phyloP scores from a whole-genome alignment of 2,329 filamentous ascomycete species.

The Diaporthe velutina region DNA sequence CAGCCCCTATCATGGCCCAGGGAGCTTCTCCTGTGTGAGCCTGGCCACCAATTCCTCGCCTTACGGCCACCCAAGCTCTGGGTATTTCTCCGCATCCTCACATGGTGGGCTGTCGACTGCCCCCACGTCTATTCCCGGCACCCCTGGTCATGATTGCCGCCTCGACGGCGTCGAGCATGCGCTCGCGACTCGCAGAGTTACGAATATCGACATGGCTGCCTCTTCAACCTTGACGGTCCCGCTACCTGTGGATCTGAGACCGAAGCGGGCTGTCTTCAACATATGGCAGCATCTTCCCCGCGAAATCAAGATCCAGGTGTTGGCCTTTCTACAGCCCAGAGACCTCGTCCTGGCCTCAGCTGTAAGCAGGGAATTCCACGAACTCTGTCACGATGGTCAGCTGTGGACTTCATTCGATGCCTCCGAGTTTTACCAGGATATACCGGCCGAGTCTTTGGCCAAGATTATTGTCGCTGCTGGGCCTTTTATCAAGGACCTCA shows the following conservation, averaged over 20 bases:
- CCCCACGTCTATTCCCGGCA: constrained; percentile 55
- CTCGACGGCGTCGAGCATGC: constrained; percentile 59
- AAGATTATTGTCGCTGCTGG: constrained; percentile 89
- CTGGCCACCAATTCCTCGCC: constrained; percentile 60
- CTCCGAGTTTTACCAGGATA: constrained; percentile 87
- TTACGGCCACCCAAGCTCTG: constrained; percentile 52
- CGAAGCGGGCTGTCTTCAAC: constrained; percentile 63
- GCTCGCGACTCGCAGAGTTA: constrained; percentile 68
- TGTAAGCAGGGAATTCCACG: constrained; percentile 83
- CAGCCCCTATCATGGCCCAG: constrained; percentile 73
- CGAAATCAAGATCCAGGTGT: constrained; percentile 84
- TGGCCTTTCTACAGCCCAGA: constrained; percentile 81
- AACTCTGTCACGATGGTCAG: constrained; percentile 93
- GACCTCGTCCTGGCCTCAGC: constrained; percentile 84
- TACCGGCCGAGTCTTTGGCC: constrained; percentile 84
- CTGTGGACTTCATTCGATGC: constrained; percentile 89
- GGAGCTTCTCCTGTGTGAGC: constrained; percentile 67
- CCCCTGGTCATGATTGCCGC: constrained; percentile 55
- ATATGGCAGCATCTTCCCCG: constrained; percentile 87
- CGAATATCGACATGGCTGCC: constrained; percentile 57
- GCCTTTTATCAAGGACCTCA: constrained; percentile 91
- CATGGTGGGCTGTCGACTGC: constrained; percentile 50
- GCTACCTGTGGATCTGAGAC: constrained; percentile 73
- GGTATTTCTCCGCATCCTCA: constrained; percentile 48
- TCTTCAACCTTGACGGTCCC: constrained; percentile 59